These are phyloP conservation scores for Fraxinus paxiana DNA, from an alignment of 305 asterid species.

Conservation along the genomic window DNA sequence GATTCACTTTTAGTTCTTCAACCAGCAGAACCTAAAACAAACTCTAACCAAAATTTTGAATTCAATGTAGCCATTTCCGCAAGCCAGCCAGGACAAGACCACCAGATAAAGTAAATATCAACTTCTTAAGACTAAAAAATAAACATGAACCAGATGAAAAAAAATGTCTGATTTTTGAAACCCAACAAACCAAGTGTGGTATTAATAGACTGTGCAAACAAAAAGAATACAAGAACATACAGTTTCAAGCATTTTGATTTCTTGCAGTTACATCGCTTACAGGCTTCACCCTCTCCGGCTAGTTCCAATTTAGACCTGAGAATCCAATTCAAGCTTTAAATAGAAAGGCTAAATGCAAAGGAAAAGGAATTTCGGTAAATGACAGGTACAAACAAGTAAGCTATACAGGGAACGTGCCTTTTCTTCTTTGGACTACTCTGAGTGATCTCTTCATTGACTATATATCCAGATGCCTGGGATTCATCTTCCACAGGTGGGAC, in stretches of 20 bases:
- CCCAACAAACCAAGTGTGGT: not conserved
- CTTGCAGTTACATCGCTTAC: conserved; percentile 94
- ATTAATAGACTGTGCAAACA: not conserved
- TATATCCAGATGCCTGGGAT: conserved; percentile 34
- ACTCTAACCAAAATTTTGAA: not conserved
- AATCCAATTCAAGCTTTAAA: conserved; percentile 27
- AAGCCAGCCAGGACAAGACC: not conserved
- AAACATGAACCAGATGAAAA: not conserved
- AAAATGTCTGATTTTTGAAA: not conserved
- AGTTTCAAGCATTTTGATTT: conserved; percentile 94
- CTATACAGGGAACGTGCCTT: conserved; percentile 40
- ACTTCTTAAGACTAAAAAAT: not conserved
- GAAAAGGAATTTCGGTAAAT: not conserved
- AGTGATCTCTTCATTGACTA: conserved; percentile 50
- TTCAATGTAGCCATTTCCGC: not conserved
- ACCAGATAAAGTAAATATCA: not conserved
- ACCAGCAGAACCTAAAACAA: not conserved
- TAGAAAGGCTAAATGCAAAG: not conserved
- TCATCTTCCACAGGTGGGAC: conserved; percentile 43
- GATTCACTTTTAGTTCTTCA: not conserved
- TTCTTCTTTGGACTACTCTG: conserved; percentile 81
- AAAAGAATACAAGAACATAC: conserved; percentile 41
- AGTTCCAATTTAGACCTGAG: conserved; percentile 56
- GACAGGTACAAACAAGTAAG: not conserved
- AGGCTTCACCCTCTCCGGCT: conserved; percentile 54